Evolutionary conservation across 768 basidiomycete genomes (phyloP).

Genomic region (Fibroporia radiculosa): DNA sequence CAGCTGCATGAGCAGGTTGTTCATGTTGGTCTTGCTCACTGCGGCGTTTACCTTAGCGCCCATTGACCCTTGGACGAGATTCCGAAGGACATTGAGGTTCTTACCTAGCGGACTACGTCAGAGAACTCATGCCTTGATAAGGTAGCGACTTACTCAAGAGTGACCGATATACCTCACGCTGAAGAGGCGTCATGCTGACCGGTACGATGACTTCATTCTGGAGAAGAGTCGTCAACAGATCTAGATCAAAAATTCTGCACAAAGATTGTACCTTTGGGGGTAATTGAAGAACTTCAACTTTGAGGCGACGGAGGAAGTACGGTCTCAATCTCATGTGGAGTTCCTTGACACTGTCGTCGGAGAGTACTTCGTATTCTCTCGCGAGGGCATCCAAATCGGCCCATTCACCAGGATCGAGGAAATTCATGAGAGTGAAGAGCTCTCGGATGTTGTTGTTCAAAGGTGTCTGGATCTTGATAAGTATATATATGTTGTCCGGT

Average conservation of each 20-base stretch:
- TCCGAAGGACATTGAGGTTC: slow-evolving; percentile 60
- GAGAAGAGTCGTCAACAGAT: neutral
- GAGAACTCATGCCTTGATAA: no score
- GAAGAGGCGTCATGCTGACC: slow-evolving; percentile 77
- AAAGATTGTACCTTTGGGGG: slow-evolving; percentile 66
- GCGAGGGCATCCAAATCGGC: slow-evolving; percentile 66
- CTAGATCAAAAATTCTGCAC: neutral
- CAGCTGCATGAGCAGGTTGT: slow-evolving; percentile 83
- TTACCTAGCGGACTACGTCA: no score
- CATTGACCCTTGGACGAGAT: slow-evolving; percentile 39
- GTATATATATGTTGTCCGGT: slow-evolving; percentile 2
- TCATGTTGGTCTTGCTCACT: slow-evolving; percentile 49
- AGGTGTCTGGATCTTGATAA: slow-evolving; percentile 59
- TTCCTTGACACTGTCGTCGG: slow-evolving; percentile 71
- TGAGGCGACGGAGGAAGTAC: slow-evolving; percentile 90
- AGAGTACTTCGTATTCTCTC: slow-evolving; percentile 67
- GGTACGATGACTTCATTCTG: slow-evolving; percentile 92
- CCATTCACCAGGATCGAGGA: slow-evolving; percentile 78
- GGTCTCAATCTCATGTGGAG: slow-evolving; percentile 75
- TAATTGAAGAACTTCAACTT: slow-evolving; percentile 87
- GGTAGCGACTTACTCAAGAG: slow-evolving; percentile 69
- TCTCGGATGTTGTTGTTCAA: slow-evolving; percentile 97
- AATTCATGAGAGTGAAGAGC: slow-evolving; percentile 95
- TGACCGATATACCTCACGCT: slow-evolving; percentile 82
- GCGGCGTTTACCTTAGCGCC: slow-evolving; percentile 25